phyloP scores from a whole-genome alignment of 495 filamentous ascomycete genomes.

The Glarea lozoyensis region DNA sequence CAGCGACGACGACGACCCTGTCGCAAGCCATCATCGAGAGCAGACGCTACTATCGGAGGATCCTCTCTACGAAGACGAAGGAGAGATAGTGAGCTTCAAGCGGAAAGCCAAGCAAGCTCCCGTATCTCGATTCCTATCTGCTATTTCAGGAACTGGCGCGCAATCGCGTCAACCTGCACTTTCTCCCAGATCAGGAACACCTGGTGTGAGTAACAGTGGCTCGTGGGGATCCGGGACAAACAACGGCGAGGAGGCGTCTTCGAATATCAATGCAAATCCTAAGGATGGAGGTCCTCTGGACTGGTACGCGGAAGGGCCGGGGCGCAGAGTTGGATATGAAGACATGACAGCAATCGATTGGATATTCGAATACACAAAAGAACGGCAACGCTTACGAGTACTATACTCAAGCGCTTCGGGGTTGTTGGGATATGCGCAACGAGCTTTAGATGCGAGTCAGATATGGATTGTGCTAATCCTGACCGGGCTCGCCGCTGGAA shows the following conservation, averaged over 20 bases:
- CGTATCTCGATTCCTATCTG: slow-evolving; percentile 13
- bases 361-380: slow-evolving; percentile 99
- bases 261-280: slow-evolving; percentile 12
- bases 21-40: slow-evolving; percentile 30
- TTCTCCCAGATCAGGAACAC: slow-evolving; percentile 13
- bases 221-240: slow-evolving; percentile 8
- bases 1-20: slow-evolving; percentile 36
- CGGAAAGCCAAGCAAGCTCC: slow-evolving; percentile 57
- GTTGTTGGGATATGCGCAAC: slow-evolving; percentile 60
- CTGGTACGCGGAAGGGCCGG: slow-evolving; percentile 89
- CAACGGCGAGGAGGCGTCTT: slow-evolving; percentile 2
- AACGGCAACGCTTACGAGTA: slow-evolving; percentile 74
- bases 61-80: slow-evolving; percentile 38
- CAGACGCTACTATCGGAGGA: slow-evolving; percentile 34
- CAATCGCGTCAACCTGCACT: slow-evolving; percentile 8
- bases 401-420: slow-evolving; percentile 63
- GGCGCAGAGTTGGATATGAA: slow-evolving; percentile 87
- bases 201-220: slow-evolving; percentile 2
- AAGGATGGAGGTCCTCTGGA: slow-evolving; percentile 65
- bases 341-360: slow-evolving; percentile 98
- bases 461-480: slow-evolving; percentile 81
- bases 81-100: slow-evolving; percentile 70
- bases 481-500: slow-evolving; percentile 67
- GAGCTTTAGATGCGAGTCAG: slow-evolving; percentile 74
- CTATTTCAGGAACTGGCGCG: slow-evolving; percentile 9